A percentile compares a stretch with the other conserved stretches of the same genome.
These are phyloP conservation scores for Russula griseocarnosa DNA, from an alignment of 768 basidiomycete genomes.

Conservation along the genomic window DNA sequence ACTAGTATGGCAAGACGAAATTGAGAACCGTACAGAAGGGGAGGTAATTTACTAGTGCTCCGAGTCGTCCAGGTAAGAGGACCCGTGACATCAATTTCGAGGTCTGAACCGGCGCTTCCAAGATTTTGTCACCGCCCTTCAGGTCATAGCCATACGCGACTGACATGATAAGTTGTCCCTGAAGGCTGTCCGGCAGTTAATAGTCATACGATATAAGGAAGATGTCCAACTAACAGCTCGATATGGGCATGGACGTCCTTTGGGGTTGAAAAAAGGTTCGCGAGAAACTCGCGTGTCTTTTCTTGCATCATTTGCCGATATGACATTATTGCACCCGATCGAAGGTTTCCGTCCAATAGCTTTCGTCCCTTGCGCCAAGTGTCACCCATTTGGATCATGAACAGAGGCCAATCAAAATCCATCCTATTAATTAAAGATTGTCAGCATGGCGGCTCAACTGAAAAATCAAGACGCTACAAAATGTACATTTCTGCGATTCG, in stretches of 20 bases:
- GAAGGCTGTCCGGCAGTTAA: background rate
- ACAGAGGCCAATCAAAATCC: background rate
- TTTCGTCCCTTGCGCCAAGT: background rate
- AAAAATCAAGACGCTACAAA: too few relatives aligned
- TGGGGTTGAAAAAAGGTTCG: background rate
- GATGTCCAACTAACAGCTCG: background rate
- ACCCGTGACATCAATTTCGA: background rate
- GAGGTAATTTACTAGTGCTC: slow-evolving; percentile 7
- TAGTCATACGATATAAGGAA: background rate
- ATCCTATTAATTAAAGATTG: background rate
- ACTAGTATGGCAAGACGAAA: background rate
- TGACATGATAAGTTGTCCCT: slow-evolving; percentile 9
- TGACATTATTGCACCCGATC: background rate
- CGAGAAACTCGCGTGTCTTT: background rate
- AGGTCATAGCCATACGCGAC: slow-evolving; percentile 16
- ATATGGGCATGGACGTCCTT: background rate
- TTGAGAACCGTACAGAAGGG: slow-evolving; percentile 10
- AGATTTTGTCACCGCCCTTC: background rate
- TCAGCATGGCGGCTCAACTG: background rate
- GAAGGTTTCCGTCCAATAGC: slow-evolving; percentile 4
- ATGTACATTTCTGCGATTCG: background rate
- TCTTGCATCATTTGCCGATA: slow-evolving; percentile 7
- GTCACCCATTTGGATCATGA: background rate
- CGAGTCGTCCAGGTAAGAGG: slow-evolving; percentile 11
- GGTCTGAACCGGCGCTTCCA: background rate